phyloP scores from a whole-genome alignment of 2,329 filamentous ascomycete genomes.

The Alternaria atra region DNA sequence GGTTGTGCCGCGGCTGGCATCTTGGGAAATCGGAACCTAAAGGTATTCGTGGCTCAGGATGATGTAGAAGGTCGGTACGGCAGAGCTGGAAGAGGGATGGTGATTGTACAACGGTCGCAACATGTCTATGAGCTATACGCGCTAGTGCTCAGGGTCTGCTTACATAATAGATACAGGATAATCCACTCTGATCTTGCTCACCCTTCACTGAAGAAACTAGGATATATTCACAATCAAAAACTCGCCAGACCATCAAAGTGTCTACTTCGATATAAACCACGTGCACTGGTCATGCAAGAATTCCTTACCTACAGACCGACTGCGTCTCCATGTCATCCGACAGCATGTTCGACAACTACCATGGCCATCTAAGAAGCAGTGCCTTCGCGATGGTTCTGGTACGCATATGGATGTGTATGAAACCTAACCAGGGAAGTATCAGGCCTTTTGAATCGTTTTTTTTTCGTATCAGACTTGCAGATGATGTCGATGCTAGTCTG shows the following conservation, averaged over 20 bases:
- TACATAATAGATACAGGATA: conserved; percentile 3
- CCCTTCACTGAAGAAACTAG: too few relatives aligned
- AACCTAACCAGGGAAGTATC: background rate
- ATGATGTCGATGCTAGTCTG: background rate
- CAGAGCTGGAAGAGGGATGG: background rate
- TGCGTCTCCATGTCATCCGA: background rate
- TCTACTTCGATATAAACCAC: background rate
- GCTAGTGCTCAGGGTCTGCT: conserved; percentile 5
- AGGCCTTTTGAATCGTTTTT: background rate
- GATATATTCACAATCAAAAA: background rate
- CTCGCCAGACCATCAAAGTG: background rate
- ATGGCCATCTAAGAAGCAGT: background rate
- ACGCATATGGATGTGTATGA: background rate
- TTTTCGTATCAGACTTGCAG: background rate
- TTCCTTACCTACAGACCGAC: background rate
- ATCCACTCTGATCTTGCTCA: background rate
- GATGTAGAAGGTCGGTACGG: background rate
- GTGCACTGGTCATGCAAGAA: background rate
- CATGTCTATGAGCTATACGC: background rate
- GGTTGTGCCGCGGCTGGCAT: conserved; percentile 30
- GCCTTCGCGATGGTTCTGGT: background rate
- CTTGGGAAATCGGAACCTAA: background rate
- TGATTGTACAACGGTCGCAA: background rate
- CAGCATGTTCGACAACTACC: background rate
- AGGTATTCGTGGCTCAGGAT: background rate